Base-by-base conservation (phyloP, 345 rosid genomes). In the Syzygium aqueum region DNA sequence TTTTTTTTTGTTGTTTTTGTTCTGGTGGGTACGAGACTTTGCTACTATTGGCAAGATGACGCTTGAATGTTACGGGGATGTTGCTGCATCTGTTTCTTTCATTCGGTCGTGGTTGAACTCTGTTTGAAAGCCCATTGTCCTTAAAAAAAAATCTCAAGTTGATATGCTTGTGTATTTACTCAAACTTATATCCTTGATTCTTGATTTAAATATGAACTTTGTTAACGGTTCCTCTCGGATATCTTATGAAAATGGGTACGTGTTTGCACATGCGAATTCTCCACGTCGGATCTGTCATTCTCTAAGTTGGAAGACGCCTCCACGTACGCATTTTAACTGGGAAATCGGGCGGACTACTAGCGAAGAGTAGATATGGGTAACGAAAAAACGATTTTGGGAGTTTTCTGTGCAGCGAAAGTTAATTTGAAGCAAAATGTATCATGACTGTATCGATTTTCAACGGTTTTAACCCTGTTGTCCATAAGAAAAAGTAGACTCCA, bases 241-340 rank as follows among this genome's bases (percentile, higher is more conserved):
- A 3, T 2, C 2, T 14, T 5, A 5, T 61, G 0, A 0, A 61
- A 61, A n/a, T 0, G 0, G 15, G 33, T n/a, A 61, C 17, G 14
- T 27, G 28, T n/a, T 2, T 3, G n/a, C 73, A 27, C 6, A n/a
- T 5, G 1, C n/a, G 1, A 0, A 59, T 27, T 27, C 2, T 5
- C 46, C 46, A 43, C 7, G 0, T 0, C 12, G 30, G 0, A 27
- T 12, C 0, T 5, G 0, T 2, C 33, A 14, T n/a, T n/a, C 4
- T 73, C 49, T 9, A 19, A 1, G 2, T 19, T 37, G 49, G 19
- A 67, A 67, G 0, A 4, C 19, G 40, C 17, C 11, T 3, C 4
- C 7, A 33, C 5, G 13, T 0, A 33, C 0, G 3, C 80, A 37
- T 33, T 19, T 73, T 33, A 19, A 73, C 0, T 43, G 0, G 22